Conservation (phyloP, 2,329 filamentous ascomycete genomes). For the Penicillium sumatraense region DNA sequence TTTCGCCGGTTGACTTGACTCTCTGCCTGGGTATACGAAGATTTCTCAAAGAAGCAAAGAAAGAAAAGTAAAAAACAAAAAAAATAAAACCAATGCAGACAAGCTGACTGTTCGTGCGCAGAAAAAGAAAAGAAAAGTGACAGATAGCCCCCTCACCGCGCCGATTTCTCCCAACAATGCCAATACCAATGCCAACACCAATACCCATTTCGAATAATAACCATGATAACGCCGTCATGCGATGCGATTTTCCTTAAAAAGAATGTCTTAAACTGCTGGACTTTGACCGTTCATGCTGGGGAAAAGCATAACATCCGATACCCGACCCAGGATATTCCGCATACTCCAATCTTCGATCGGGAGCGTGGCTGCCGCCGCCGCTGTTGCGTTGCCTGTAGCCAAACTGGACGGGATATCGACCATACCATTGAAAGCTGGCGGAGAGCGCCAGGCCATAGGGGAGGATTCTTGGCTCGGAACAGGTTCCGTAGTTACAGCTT, state of each 20-base stretch:
- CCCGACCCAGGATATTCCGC: constrained; percentile 37
- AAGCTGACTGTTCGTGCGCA: not conserved
- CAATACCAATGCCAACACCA: too few relatives aligned
- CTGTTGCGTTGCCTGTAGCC: not conserved
- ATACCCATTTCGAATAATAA: not conserved
- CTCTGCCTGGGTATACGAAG: constrained; percentile 10
- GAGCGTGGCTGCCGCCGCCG: not conserved
- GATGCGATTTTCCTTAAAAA: not conserved
- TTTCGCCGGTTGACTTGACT: not conserved
- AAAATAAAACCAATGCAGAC: not conserved
- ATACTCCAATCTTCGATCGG: constrained; percentile 31
- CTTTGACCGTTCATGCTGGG: constrained; percentile 31
- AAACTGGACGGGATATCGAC: constrained; percentile 8
- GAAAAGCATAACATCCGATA: constrained; percentile 43
- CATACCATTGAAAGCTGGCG: constrained; percentile 15
- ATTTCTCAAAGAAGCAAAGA: not conserved
- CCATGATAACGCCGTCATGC: not conserved
- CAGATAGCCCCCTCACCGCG: not conserved
- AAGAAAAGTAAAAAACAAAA: not conserved
- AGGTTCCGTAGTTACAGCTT: not conserved
- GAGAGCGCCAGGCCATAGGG: constrained; percentile 18
- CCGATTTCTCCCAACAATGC: not conserved
- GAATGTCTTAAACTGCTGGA: constrained; percentile 4
- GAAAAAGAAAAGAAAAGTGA: too few relatives aligned
- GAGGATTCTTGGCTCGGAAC: constrained; percentile 8